Conservation (phyloP, 2,329 filamentous ascomycete species). For the Xenoacremonium recifei region DNA sequence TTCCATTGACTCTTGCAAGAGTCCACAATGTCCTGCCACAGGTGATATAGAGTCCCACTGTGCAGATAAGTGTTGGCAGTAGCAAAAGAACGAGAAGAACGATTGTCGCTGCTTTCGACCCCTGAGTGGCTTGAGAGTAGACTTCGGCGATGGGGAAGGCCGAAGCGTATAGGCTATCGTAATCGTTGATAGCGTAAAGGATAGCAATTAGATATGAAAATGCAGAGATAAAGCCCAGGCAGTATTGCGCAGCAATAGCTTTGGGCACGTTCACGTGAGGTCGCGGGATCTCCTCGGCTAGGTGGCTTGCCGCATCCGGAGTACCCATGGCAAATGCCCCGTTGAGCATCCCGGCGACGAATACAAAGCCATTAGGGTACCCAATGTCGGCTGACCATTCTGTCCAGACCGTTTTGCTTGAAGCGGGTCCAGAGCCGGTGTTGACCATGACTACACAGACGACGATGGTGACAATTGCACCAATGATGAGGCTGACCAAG, state of each 20-base stretch:
- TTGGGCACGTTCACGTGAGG: conserved; percentile 51
- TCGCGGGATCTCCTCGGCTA: conserved; percentile 61
- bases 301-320: conserved; percentile 60
- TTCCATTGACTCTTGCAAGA: conserved; percentile 33
- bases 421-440: conserved; percentile 30
- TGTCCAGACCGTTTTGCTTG: conserved; percentile 32
- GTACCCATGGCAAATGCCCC: conserved; percentile 65
- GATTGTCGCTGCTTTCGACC: conserved; percentile 44
- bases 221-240: conserved; percentile 47
- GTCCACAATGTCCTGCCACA: conserved; percentile 34
- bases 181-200: conserved; percentile 55
- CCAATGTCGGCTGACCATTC: conserved; percentile 36
- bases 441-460: conserved; percentile 48
- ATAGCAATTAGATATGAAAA: conserved; percentile 49
- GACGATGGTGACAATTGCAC: conserved; percentile 51
- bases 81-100: conserved; percentile 42
- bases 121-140: conserved; percentile 53
- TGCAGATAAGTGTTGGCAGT: conserved; percentile 27
- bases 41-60: conserved; percentile 30
- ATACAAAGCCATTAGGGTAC: conserved; percentile 37
- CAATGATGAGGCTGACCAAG: conserved; percentile 43
- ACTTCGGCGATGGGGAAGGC: conserved; percentile 64
- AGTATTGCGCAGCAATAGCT: conserved; percentile 47
- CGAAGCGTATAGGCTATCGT: conserved; percentile 45
- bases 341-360: conserved; percentile 45